Evolutionary conservation across 1,139 yeast species (phyloP).

Genomic region (Kurtzmaniella quercitrusa): DNA sequence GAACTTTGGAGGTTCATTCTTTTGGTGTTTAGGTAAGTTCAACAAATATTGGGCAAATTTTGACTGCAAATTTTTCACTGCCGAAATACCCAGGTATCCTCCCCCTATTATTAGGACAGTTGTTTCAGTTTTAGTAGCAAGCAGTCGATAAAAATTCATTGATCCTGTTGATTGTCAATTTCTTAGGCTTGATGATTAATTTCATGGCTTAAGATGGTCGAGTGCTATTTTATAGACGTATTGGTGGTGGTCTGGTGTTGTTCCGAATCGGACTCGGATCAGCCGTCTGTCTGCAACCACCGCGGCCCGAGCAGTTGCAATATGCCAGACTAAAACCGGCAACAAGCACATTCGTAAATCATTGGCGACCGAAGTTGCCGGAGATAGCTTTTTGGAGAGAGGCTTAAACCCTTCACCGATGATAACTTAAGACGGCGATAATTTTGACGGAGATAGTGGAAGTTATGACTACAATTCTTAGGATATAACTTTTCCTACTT

Average conservation of each 20-base stretch:
- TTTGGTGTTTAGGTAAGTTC: slow-evolving; percentile 1
- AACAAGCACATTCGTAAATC: neutral
- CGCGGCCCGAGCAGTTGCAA: neutral
- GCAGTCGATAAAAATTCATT: neutral
- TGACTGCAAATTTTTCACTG: slow-evolving; percentile 32
- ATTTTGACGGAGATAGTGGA: too few relatives aligned
- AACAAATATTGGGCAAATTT: slow-evolving; percentile 16
- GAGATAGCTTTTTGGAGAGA: neutral
- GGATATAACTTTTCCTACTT: too few relatives aligned
- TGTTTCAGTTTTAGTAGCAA: slow-evolving; percentile 11
- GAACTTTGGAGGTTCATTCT: slow-evolving; percentile 12
- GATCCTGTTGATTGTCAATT: too few relatives aligned
- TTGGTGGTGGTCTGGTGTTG: neutral
- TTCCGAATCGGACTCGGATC: neutral
- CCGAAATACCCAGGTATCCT: slow-evolving; percentile 46
- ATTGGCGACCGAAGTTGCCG: too few relatives aligned
- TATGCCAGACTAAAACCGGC: neutral
- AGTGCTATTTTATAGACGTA: neutral
- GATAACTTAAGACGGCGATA: too few relatives aligned
- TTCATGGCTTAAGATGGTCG: too few relatives aligned
- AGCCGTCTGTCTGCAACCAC: neutral
- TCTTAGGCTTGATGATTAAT: too few relatives aligned
- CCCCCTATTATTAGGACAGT: slow-evolving; percentile 49
- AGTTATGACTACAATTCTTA: too few relatives aligned
- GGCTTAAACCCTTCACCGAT: too few relatives aligned